phyloP scores from a whole-genome alignment of 2,329 filamentous ascomycete species.

The Trichoderma citrinoviride region DNA sequence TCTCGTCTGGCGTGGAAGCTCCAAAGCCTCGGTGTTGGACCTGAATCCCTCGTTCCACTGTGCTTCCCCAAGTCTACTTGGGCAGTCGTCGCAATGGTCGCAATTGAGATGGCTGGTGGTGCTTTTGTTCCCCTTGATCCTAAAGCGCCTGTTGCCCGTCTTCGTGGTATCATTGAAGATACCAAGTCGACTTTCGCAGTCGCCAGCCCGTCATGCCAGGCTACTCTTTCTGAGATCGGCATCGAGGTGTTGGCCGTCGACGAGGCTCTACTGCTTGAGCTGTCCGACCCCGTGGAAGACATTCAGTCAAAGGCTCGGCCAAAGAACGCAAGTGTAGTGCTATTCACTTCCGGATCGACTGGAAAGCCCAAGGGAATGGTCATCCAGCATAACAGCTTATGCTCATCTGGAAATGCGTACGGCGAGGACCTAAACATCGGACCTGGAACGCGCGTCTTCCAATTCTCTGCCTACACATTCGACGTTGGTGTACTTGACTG shows the following conservation, averaged over 20 bases:
- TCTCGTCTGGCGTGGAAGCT: slow-evolving; percentile 19
- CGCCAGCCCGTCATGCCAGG: slow-evolving; percentile 6
- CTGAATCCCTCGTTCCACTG: slow-evolving; percentile 22
- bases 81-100: slow-evolving; percentile 25
- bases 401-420: slow-evolving; percentile 16
- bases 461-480: slow-evolving; percentile 27
- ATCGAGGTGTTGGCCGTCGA: slow-evolving; percentile 18
- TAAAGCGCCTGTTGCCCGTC: slow-evolving; percentile 14
- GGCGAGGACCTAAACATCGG: slow-evolving; percentile 15
- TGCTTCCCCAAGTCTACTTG: slow-evolving; percentile 26
- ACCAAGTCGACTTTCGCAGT: slow-evolving; percentile 8
- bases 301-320: slow-evolving; percentile 5
- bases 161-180: slow-evolving; percentile 15
- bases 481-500: slow-evolving; percentile 25
- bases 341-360: slow-evolving; percentile 21
- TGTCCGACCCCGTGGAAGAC: slow-evolving; percentile 5
- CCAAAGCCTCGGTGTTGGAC: slow-evolving; percentile 15
- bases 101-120: slow-evolving; percentile 25
- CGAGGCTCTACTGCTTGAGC: slow-evolving; percentile 3
- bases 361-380: slow-evolving; percentile 17
- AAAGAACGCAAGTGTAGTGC: slow-evolving; percentile 11
- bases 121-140: slow-evolving; percentile 26
- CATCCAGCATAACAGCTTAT: slow-evolving; percentile 20
- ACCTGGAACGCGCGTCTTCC: slow-evolving; percentile 21
- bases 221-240: not conserved